Base-by-base conservation (phyloP, 2,329 filamentous ascomycete species). In the Xylariaceae sp. region DNA sequence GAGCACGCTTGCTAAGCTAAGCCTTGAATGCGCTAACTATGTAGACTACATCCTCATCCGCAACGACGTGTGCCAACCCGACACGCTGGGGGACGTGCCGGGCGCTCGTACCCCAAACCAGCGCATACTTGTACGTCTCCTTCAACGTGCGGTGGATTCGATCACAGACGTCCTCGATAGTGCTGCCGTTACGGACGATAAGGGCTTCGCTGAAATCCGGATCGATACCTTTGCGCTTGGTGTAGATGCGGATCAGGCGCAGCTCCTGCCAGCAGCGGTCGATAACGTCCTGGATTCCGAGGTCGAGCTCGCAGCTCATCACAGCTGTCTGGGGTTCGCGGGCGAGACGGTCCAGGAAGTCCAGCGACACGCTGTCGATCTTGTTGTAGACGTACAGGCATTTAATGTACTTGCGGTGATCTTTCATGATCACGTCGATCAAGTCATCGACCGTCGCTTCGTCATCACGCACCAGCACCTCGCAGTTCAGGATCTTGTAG, bases 361-460 rank as follows among this genome's bases (percentile, higher is more conserved):
- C 91, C 61, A 99, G 82, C 40, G 88, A 92, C 56, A 99, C 89
- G 70, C 84, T 87, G 75, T 99, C 94, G 74, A 99, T 95, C 76
- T 99, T 99, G 86, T 99, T 99, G 84, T 99, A 99, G 30, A 97
- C 92, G 74, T 99, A 99, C 30, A 99, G 80, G 68, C 89, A 86
- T 70, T 79, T 84, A 77, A 99, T 96, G 78, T 99, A 99, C 72
- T 95, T 99, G 68, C 94, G 80, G 77, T 99, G 94, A 69, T 96
- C 90, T 73, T 94, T 95, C 92, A 97, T 97, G 73, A 99, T 96
- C 57, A 96, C 91, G 71, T 99, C 94, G 75, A 99, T 99, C 71
- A 99, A 88, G 73, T 99, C 92, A 74, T 99, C 94, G 34, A 99
- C 91, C 1, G 94, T 97, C 39, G 88, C 90, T 69, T 95, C 85